Conservation (phyloP, 2,329 filamentous ascomycete genomes). For the Kalmusia sp. region DNA sequence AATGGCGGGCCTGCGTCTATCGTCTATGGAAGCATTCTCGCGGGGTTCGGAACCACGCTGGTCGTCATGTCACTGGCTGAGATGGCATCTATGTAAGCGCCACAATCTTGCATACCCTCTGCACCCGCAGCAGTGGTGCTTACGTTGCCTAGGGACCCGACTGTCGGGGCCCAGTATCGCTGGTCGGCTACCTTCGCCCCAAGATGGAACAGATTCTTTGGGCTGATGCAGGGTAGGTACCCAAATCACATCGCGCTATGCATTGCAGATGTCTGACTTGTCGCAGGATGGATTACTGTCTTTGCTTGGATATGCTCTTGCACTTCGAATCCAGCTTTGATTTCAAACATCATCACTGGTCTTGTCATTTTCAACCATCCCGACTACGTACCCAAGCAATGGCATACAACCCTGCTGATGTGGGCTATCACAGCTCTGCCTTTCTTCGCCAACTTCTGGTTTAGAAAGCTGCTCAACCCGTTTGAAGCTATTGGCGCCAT, state of each 20-base stretch:
- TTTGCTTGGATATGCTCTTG: constrained; percentile 47
- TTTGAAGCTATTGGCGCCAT: constrained; percentile 55
- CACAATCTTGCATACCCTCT: constrained; percentile 28
- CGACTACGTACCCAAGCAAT: constrained; percentile 32
- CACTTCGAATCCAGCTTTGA: constrained; percentile 32
- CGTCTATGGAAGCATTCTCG: constrained; percentile 34
- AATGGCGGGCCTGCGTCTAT: constrained; percentile 39
- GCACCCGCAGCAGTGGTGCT: neutral
- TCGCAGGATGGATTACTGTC: constrained; percentile 48
- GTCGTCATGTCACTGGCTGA: constrained; percentile 39
- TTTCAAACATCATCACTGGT: constrained; percentile 28
- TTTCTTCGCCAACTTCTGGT: constrained; percentile 52
- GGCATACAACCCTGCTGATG: constrained; percentile 56
- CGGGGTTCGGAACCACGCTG: constrained; percentile 33
- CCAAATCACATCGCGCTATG: neutral
- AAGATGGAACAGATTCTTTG: constrained; percentile 29
- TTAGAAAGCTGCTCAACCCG: constrained; percentile 51
- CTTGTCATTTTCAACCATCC: constrained; percentile 14
- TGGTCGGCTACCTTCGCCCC: constrained; percentile 35
- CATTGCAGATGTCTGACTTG: constrained; percentile 45
- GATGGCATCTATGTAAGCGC: constrained; percentile 36
- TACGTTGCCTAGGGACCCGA: constrained; percentile 23
- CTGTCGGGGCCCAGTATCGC: constrained; percentile 37
- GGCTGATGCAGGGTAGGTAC: constrained; percentile 32
- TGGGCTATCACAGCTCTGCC: constrained; percentile 50